A percentile compares a stretch with the other conserved stretches of the same genome.
These are phyloP conservation scores for Anisodus tanguticus DNA, from an alignment of 257 asterid genomes.

Conservation along the genomic window DNA sequence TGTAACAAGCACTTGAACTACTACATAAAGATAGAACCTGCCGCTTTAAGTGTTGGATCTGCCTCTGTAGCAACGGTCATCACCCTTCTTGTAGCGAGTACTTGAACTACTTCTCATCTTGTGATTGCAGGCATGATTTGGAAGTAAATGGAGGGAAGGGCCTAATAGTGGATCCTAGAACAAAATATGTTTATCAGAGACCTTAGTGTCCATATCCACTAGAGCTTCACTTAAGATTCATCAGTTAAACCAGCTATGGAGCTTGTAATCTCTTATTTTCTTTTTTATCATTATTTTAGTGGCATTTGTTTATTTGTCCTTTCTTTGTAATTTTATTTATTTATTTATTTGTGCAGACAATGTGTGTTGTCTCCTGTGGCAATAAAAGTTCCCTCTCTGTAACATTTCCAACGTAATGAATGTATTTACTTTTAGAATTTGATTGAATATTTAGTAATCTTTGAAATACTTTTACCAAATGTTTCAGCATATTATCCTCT, in stretches of 20 bases:
- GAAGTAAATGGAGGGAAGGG: conserved; percentile 99
- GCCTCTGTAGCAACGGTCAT: background rate
- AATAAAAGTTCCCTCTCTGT: background rate
- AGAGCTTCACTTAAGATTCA: background rate
- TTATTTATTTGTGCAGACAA: background rate
- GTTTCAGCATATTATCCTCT: background rate
- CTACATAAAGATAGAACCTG: background rate
- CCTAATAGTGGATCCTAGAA: conserved; percentile 86
- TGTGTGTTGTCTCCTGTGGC: background rate
- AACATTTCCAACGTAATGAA: background rate
- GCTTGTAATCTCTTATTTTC: background rate
- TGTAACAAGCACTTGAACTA: background rate
- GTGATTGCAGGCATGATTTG: conserved; percentile 83
- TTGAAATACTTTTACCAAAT: background rate
- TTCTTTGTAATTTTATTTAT: background rate
- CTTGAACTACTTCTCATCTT: conserved; percentile 8
- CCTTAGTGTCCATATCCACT: conserved; percentile 32
- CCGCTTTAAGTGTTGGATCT: background rate
- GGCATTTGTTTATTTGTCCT: background rate
- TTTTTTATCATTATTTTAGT: background rate
- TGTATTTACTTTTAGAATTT: background rate
- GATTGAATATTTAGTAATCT: background rate
- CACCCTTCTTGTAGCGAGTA: background rate
- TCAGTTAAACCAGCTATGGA: background rate
- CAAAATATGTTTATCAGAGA: conserved; percentile 84